These are phyloP conservation scores for Fusarium austroafricanum DNA, from an alignment of 2,329 filamentous ascomycete genomes.

Conservation along the genomic window DNA sequence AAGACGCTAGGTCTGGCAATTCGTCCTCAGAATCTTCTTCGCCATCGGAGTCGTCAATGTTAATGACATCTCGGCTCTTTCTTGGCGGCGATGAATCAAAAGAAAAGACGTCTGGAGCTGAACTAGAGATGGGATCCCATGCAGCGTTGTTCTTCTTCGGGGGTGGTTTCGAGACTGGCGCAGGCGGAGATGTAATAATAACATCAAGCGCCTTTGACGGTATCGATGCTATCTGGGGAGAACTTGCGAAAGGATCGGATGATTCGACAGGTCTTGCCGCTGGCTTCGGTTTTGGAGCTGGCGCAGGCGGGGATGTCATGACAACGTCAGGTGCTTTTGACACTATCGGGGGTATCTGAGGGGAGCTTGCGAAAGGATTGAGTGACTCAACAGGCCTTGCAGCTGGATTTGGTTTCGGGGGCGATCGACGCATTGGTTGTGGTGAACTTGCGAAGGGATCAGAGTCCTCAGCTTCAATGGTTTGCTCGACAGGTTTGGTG, in stretches of 20 bases:
- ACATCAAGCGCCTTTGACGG: constrained; percentile 9
- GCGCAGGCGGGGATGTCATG: too few species aligned
- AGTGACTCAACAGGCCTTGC: constrained; percentile 32
- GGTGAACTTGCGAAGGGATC: constrained; percentile 54
- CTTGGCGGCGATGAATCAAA: constrained; percentile 35
- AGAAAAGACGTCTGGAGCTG: constrained; percentile 56
- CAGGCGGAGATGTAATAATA: constrained; percentile 13
- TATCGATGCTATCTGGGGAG: constrained; percentile 2
- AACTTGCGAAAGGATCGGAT: constrained; percentile 41
- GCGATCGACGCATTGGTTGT: constrained; percentile 7
- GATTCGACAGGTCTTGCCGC: constrained; percentile 21
- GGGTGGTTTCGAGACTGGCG: constrained; percentile 3
- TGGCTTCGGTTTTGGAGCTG: constrained; percentile 1
- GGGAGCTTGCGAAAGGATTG: constrained; percentile 36
- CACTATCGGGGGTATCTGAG: neutral
- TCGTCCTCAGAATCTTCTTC: constrained; percentile 56
- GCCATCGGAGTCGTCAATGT: constrained; percentile 52
- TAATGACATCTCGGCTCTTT: constrained; percentile 47
- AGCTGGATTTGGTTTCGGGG: neutral
- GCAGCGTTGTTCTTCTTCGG: constrained; percentile 34
- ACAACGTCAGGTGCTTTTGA: constrained; percentile 13
- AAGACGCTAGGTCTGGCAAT: constrained; percentile 60
- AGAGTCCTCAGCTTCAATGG: constrained; percentile 25
- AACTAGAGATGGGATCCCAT: constrained; percentile 67
- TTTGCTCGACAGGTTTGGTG: neutral